A percentile compares a stretch with the other conserved stretches of the same genome.
Conservation (phyloP, 345 rosid species). For the Eucalyptus virginea region DNA sequence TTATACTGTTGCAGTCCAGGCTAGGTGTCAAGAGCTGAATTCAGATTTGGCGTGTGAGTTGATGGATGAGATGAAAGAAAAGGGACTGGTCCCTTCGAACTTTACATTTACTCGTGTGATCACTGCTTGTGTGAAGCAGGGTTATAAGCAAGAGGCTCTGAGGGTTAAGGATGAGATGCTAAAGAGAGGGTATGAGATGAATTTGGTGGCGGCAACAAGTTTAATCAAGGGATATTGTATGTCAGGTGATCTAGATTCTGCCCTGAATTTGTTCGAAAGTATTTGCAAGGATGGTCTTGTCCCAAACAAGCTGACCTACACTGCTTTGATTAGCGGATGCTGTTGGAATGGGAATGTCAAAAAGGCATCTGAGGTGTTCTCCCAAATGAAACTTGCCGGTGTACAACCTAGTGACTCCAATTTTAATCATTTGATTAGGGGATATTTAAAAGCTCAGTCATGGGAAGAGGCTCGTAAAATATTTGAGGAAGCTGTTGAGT, state of each 20-base stretch:
- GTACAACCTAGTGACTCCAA: constrained; percentile 33
- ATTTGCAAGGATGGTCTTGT: constrained; percentile 42
- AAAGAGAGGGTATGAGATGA: constrained; percentile 42
- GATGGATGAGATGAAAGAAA: constrained; percentile 54
- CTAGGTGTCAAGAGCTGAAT: constrained; percentile 28
- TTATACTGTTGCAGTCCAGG: constrained; percentile 30
- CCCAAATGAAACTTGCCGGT: constrained; percentile 41
- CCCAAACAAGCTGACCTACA: constrained; percentile 51
- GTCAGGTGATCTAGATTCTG: constrained; percentile 29
- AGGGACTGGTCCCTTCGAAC: constrained; percentile 31
- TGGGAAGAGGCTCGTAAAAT: constrained; percentile 33
- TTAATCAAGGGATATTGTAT: constrained; percentile 56
- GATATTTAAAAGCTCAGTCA: constrained; percentile 26
- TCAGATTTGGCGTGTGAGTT: constrained; percentile 23
- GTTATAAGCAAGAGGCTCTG: constrained; percentile 50
- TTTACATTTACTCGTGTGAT: constrained; percentile 38
- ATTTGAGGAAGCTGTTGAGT: constrained; percentile 46
- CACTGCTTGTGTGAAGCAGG: constrained; percentile 45
- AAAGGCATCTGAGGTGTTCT: constrained; percentile 48
- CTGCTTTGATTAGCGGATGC: constrained; percentile 59
- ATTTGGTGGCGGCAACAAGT: constrained; percentile 48
- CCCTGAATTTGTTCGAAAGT: constrained; percentile 45
- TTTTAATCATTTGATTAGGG: constrained; percentile 39
- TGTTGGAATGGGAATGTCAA: constrained; percentile 40
- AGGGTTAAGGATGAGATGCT: constrained; percentile 72